Evolutionary conservation across 768 basidiomycete genomes (phyloP), one percentile per base, ranked within the genome.

Genomic region (Mycena rosella): DNA sequence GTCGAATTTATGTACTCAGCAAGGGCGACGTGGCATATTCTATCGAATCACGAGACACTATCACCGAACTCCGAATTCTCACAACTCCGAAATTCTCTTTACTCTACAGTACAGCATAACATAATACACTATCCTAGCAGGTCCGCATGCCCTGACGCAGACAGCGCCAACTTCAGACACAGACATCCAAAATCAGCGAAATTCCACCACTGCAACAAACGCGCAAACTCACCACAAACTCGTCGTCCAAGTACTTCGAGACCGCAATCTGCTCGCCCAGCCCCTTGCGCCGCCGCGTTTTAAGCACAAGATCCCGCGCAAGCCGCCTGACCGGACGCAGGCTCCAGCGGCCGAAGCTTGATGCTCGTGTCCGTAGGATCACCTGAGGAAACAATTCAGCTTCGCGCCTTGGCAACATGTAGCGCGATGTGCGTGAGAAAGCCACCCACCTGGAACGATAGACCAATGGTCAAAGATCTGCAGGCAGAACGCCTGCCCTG

Each of bases 401-500:
- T 61, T 65, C 71, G 38, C 60, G 34, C 55, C 38, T 63, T 45
- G n/a, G n/a, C n/a, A n/a, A n/a, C n/a, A n/a, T n/a, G n/a, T n/a
- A n/a, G n/a, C n/a, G n/a, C n/a, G n/a, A 56, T 48, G 68, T 71
- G 73, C 72, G 73, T 70, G 75, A 75, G 76, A 72, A 62, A 65
- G 58, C n/a, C 57, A 81, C 89, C 70, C 76, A 93, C 94, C 95
- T 73, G 97, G 97, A n/a, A 99, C 97, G 74, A 97, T 94, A 18
- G 93, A 92, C 98, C 98, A 99, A 74, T 99, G 98, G 78, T 99
- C 97, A 79, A 99, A 99, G 69, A 95, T 89, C 79, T 98, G 96
- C 74, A 96, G 83, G 75, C 96, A 98, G 84, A 98, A 99, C n/a
- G 98, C 98, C 79, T 99, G 98, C 29, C 98, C 80, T 98, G 96